phyloP scores from a whole-genome alignment of 2,329 filamentous ascomycete genomes.

The Clarireedia homoeocarpa region DNA sequence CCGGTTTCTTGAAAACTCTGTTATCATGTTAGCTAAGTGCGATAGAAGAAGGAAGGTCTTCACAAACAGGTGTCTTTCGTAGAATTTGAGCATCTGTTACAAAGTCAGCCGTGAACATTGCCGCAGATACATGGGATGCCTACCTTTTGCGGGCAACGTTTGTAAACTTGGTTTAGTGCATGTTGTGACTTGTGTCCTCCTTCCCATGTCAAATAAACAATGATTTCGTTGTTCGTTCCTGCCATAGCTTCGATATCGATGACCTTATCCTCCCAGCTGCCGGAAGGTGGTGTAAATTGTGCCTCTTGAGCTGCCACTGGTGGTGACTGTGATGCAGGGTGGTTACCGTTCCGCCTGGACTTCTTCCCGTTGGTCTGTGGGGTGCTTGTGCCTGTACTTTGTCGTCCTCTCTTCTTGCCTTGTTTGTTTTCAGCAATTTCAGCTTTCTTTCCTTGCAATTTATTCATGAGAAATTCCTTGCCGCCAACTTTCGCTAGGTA shows the following conservation, averaged over 20 bases:
- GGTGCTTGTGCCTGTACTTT: constrained; percentile 30
- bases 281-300: constrained; percentile 58
- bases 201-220: constrained; percentile 68
- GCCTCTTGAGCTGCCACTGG: constrained; percentile 36
- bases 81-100: constrained; percentile 40
- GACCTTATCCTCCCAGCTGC: constrained; percentile 71
- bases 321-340: constrained; percentile 42
- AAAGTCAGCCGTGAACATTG: constrained; percentile 7
- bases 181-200: constrained; percentile 69
- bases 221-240: constrained; percentile 52
- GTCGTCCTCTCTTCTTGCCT: constrained; percentile 50
- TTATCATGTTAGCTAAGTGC: constrained; percentile 8
- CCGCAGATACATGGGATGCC: constrained; percentile 10
- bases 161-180: constrained; percentile 57
- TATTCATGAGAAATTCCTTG: constrained; percentile 43
- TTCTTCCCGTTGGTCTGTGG: constrained; percentile 21
- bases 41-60: not conserved
- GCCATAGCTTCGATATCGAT: constrained; percentile 64
- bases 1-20: constrained; percentile 21
- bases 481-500: constrained; percentile 61
- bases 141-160: constrained; percentile 73
- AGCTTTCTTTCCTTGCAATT: constrained; percentile 34
- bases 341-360: constrained; percentile 25
- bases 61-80: constrained; percentile 39
- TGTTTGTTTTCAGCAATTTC: constrained; percentile 3